Evolutionary conservation across 768 basidiomycete genomes (phyloP).

Genomic region (Boletus patriciae): DNA sequence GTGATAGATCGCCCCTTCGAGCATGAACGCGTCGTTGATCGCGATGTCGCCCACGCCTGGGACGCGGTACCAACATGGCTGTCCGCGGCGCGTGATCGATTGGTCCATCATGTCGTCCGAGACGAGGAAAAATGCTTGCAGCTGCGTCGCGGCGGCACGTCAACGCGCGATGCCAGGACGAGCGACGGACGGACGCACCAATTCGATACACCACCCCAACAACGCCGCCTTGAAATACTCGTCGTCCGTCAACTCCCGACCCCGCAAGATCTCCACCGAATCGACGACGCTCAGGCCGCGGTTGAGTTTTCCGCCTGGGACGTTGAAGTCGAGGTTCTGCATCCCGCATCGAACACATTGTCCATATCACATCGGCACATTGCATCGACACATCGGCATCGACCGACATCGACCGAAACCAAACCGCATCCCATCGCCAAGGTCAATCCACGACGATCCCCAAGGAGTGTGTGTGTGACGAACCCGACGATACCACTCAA

Average conservation of each 20-base stretch:
- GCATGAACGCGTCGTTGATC: slow-evolving; percentile 96
- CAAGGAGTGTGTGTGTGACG: too few species aligned
- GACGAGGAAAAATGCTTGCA: slow-evolving; percentile 97
- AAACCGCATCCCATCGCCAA: too few species aligned
- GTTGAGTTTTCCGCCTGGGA: slow-evolving; percentile 96
- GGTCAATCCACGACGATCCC: neutral
- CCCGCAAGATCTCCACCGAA: slow-evolving; percentile 84
- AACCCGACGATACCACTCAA: slow-evolving; percentile 75
- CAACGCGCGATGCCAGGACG: too few species aligned
- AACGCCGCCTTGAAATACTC: slow-evolving; percentile 89
- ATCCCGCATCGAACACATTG: too few species aligned
- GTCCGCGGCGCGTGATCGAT: slow-evolving; percentile 89
- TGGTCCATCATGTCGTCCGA: slow-evolving; percentile 94
- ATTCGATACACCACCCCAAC: slow-evolving; percentile 94
- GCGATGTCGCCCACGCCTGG: slow-evolving; percentile 70
- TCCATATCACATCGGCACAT: too few species aligned
- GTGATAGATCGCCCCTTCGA: slow-evolving; percentile 90
- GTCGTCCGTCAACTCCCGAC: slow-evolving; percentile 64
- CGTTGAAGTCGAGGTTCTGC: slow-evolving; percentile 91
- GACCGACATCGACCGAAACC: too few species aligned
- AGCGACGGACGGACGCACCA: slow-evolving; percentile 54
- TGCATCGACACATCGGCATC: too few species aligned
- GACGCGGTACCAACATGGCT: slow-evolving; percentile 91
- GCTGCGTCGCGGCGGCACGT: slow-evolving; percentile 42
- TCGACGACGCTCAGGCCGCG: slow-evolving; percentile 96